These are phyloP conservation scores for Luzula sylvatica DNA, from an alignment of 176 grass and related monocot genomes.

Conservation along the genomic window DNA sequence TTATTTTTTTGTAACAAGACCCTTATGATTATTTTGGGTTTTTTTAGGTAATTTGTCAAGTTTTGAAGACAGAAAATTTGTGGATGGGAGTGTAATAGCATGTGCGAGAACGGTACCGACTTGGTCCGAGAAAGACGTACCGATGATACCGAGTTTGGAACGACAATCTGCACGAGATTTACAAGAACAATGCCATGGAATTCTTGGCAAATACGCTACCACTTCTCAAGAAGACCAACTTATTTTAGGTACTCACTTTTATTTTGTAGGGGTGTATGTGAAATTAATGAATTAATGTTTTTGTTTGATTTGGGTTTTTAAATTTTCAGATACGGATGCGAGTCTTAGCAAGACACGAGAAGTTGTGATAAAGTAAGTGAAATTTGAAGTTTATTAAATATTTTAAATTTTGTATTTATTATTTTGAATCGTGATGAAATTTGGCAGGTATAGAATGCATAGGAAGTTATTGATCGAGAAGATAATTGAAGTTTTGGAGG, in stretches of 20 bases:
- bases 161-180: slow-evolving; percentile 56
- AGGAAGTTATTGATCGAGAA: slow-evolving; percentile 71
- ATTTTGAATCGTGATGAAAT: not conserved
- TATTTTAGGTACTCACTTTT: slow-evolving; percentile 39
- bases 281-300: not conserved
- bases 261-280: no score
- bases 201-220: slow-evolving; percentile 61
- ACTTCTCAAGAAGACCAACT: slow-evolving; percentile 57
- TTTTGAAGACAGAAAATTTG: slow-evolving; percentile 46
- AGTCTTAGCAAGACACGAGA: slow-evolving; percentile 62
- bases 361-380: slow-evolving; percentile 60
- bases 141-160: slow-evolving; percentile 66
- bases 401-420: not conserved
- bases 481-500: slow-evolving; percentile 60
- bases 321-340: slow-evolving; percentile 54
- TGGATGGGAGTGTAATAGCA: slow-evolving; percentile 77
- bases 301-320: slow-evolving; percentile 20
- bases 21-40: not conserved
- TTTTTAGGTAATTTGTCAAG: slow-evolving; percentile 39
- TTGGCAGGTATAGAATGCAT: slow-evolving; percentile 65
- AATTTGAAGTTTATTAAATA: not conserved
- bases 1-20: not conserved
- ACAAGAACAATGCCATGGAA: slow-evolving; percentile 70
- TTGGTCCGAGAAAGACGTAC: slow-evolving; percentile 75
- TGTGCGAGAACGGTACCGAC: slow-evolving; percentile 78